Base-by-base conservation (phyloP, 352 stramenopile species). In the Pythium insidiosum region DNA sequence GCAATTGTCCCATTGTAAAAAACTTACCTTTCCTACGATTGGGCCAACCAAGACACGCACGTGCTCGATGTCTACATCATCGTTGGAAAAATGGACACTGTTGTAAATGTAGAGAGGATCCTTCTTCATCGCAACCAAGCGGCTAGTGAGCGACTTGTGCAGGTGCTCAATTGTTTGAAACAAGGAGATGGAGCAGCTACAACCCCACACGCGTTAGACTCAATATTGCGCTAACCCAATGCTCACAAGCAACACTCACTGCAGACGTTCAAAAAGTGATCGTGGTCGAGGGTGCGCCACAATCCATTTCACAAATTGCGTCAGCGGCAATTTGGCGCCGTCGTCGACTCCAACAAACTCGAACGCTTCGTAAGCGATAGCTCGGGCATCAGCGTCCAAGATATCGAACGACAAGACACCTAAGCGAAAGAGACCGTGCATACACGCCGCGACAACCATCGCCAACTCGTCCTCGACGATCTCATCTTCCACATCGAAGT, bases 401-500 rank as follows among this genome's bases (percentile, higher is more conserved):
- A 78, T 19, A 15, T 41, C 21, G 3, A 54, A 50, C 5, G 38
- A 18, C 39, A 46, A 25, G 0, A 90, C 15, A 0, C 60, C 53
- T 1, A 88, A 56, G 0, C 69, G 56, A 3, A 39, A 30, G 10
- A 90, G 39, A 0, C 74, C 77, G 10, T 71, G 52, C 26, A 45
- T 68, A 33, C 64, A 81, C 6, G 70, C 52, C 10, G 66, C 66
- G n/a, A 90, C 58, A 3, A 84, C 47, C 38, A 90, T 63, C 20
- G 70, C 74, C 35, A 90, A 56, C 52, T 87, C 74, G 24, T 73
- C 63, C 46, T 84, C 72, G 47, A 75, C 63, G 31, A 86, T 74
- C 45, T 89, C 77, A 53, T 89, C 77, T 38, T 89, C 77, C 1
- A 58, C 72, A 43, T 89, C 74, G 35, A 89, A 56, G 45, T 87